Evolutionary conservation across 202 grass and related monocot genomes (phyloP).

Genomic region (Zoysia matrella): DNA sequence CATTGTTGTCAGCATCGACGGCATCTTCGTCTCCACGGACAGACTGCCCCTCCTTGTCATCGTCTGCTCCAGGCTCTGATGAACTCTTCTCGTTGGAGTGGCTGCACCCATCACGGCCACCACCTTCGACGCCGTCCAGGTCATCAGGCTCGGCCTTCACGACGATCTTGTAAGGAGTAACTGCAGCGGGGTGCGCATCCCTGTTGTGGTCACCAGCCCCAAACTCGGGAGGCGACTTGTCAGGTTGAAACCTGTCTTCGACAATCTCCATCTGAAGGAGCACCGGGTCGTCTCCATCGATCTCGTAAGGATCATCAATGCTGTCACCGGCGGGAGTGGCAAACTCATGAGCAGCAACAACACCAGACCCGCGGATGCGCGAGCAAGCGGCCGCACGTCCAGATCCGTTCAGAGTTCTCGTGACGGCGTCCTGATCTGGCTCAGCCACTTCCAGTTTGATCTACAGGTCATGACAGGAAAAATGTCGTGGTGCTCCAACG

Average conservation of each 20-base stretch:
- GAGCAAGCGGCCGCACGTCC: background rate
- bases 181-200: background rate
- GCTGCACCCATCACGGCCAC: conserved; percentile 4
- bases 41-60: background rate
- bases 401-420: background rate
- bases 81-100: background rate
- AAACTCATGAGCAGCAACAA: background rate
- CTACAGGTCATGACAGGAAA: conserved; percentile 36
- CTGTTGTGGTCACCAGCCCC: background rate
- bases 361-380: background rate
- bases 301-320: conserved; percentile 4
- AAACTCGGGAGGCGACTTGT: background rate
- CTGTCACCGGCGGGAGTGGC: conserved; percentile 4
- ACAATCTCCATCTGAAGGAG: background rate
- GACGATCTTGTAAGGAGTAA: background rate
- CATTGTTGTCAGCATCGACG: background rate
- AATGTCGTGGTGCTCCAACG: conserved; percentile 11
- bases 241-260: background rate
- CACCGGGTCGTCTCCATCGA: background rate
- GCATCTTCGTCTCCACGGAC: background rate
- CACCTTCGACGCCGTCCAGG: background rate
- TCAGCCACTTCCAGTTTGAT: conserved; percentile 37
- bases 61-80: background rate
- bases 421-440: background rate
- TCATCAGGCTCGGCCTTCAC: background rate